Base-by-base conservation (phyloP, 257 asterid species). In the Jacaranda mimosifolia region DNA sequence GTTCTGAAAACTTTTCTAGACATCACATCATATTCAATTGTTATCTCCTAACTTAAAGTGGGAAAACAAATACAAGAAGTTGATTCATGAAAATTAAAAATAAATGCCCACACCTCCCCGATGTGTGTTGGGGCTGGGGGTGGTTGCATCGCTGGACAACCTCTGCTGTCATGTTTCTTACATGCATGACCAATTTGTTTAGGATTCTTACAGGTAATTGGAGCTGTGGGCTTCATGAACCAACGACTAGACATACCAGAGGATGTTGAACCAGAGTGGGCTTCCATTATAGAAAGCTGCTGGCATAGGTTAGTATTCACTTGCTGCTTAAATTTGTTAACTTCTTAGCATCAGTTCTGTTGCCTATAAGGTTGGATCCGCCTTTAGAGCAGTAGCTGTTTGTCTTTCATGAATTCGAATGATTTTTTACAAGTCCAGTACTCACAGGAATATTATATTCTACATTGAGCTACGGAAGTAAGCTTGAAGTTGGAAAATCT, bases 191-290 rank as follows among this genome's bases (percentile, higher is more conserved):
- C 60, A 15, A 67, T 45, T 73, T 21, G 6, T 21, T 60, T 36
- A 59, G 65, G 78, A 75, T 79, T 60, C 62, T 67, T 79, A 60
- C 85, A 96, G 99, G 97, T 96, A 72, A 91, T 96, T 70, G 98
- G 97, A 75, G 98, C 99, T 66, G 98, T 96, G 73, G 99, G 99
- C 17, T 96, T 96, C 86, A 93, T 96, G 98, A 86, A 96, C 82
- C 98, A 90, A 84, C 88, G 92, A 43, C 91, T 96, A 35, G 99
- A 93, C 66, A 89, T 96, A 66, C 99, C 99, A 17, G 72, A 74
- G 45, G 95, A 91, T 32, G 84, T 90, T 13, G 91, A 91, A 62
- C 96, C 97, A 14, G 89, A 85, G 75, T 96, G 99, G 98, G 86
- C 83, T 49, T 87, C 96, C 38, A 67, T 96, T 51, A 90, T 93